These are phyloP conservation scores for Blastocrithidia nonstop DNA, from an alignment of 208 protist genomes.

Conservation along the genomic window DNA sequence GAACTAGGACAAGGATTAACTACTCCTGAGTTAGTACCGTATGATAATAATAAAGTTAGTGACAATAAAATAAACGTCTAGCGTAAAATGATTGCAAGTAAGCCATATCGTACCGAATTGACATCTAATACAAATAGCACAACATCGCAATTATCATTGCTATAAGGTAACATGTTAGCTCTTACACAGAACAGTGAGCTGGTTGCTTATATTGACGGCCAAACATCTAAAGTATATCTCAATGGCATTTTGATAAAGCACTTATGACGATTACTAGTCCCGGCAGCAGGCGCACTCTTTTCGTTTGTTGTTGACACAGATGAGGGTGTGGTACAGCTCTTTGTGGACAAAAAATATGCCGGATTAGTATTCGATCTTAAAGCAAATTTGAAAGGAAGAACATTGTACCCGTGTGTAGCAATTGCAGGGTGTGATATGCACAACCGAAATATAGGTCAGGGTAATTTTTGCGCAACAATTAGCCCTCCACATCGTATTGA, in stretches of 20 bases:
- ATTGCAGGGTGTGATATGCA: constrained; percentile 49
- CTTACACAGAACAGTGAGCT: constrained; percentile 7
- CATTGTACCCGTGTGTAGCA: constrained; percentile 48
- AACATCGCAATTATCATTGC: too few relatives aligned
- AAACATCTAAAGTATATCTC: constrained; percentile 53
- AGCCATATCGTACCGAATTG: too few relatives aligned
- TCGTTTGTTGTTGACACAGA: constrained; percentile 78
- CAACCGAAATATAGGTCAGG: constrained; percentile 42
- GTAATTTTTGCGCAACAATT: constrained; percentile 33
- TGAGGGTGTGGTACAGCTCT: constrained; percentile 61
- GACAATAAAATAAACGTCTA: too few relatives aligned
- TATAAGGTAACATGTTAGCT: too few relatives aligned
- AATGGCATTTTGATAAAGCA: constrained; percentile 43
- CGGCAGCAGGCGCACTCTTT: constrained; percentile 36
- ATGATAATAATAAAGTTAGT: too few relatives aligned
- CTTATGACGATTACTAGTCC: constrained; percentile 61
- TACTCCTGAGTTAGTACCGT: too few relatives aligned
- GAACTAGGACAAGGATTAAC: constrained; percentile 2
- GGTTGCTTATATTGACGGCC: constrained; percentile 40
- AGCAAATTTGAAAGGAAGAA: constrained; percentile 36
- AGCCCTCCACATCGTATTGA: constrained; percentile 14
- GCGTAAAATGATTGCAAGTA: too few relatives aligned
- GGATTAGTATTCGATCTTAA: constrained; percentile 46
- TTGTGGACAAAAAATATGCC: constrained; percentile 56
- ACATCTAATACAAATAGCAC: too few relatives aligned